Evolutionary conservation across 805 yeast genomes (phyloP).

Genomic region (Wickerhamiella cacticola): DNA sequence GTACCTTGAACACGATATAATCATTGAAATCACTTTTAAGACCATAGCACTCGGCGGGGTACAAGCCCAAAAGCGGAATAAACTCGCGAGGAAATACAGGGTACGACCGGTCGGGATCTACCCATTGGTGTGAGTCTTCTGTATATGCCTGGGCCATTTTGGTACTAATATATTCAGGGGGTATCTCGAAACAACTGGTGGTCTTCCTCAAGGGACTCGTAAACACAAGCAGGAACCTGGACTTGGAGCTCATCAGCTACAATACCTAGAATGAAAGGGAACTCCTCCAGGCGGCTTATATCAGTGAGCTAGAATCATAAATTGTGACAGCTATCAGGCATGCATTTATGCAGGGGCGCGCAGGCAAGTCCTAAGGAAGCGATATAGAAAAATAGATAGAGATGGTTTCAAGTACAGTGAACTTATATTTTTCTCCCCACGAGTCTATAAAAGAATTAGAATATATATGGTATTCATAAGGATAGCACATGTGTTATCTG

Average conservation of each 20-base stretch:
- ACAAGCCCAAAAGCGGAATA: background rate
- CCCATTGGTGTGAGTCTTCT: background rate
- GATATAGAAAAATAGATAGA: no score
- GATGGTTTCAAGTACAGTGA: no score
- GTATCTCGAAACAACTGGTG: background rate
- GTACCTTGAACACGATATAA: background rate
- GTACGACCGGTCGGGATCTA: background rate
- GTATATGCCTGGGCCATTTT: background rate
- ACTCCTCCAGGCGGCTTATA: no score
- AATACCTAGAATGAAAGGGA: background rate
- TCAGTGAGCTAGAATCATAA: no score
- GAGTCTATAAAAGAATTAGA: no score
- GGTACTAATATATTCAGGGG: background rate
- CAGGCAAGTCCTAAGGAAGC: no score
- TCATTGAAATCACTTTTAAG: background rate
- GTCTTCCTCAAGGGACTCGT: background rate
- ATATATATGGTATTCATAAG: no score
- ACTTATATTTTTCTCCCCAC: no score
- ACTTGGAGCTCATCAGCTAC: background rate
- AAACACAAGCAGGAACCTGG: background rate
- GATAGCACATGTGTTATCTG: no score
- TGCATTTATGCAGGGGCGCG: no score
- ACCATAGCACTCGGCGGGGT: background rate
- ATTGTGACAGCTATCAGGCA: no score
- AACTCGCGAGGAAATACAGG: background rate